A percentile compares a stretch with the other conserved stretches of the same genome.
Conservation (phyloP, 257 asterid genomes). For the Fraxinus quadrangulata region DNA sequence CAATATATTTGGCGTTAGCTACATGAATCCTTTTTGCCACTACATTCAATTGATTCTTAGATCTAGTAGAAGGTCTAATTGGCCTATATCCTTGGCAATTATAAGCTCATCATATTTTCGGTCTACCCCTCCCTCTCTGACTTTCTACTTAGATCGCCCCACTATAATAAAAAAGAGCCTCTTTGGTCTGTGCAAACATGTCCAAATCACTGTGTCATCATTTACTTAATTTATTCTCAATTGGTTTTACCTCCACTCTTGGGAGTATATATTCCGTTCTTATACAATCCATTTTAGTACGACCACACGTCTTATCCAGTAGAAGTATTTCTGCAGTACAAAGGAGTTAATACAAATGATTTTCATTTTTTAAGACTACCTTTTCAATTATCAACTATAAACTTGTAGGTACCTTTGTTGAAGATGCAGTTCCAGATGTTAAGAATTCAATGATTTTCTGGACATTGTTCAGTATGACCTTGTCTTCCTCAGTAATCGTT, state of each 20-base stretch:
- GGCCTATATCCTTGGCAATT: background rate
- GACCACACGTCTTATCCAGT: background rate
- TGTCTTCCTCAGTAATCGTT: constrained; percentile 83
- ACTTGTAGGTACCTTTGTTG: constrained; percentile 59
- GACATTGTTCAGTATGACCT: constrained; percentile 79
- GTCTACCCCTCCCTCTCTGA: background rate
- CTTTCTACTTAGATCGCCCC: background rate
- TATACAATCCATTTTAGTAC: background rate
- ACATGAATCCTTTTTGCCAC: background rate
- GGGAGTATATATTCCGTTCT: background rate
- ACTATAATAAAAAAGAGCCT: too few species aligned
- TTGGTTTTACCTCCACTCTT: background rate
- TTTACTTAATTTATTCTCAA: background rate
- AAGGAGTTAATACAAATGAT: background rate
- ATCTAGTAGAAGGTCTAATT: background rate
- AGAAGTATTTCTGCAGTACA: background rate
- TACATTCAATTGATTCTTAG: background rate
- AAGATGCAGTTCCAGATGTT: constrained; percentile 63
- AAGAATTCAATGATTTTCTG: constrained; percentile 74
- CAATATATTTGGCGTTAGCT: background rate
- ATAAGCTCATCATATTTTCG: background rate
- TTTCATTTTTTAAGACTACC: background rate
- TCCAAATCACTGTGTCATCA: background rate
- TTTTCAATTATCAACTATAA: background rate
- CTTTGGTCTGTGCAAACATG: background rate